Base-by-base conservation (phyloP, 2,329 filamentous ascomycete genomes). In the Fusarium bactridioides region DNA sequence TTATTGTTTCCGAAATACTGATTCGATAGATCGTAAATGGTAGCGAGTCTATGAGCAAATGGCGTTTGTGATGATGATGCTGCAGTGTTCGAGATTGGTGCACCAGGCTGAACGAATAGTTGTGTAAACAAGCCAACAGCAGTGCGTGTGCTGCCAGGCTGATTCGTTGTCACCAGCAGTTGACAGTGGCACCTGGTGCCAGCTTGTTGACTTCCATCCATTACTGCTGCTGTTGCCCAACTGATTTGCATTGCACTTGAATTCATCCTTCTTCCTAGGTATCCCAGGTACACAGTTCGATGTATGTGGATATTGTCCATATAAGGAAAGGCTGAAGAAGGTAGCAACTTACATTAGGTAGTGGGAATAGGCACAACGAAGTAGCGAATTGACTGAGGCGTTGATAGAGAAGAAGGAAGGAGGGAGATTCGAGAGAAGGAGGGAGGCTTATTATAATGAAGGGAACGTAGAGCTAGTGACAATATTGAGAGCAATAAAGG, bases 401-500 rank as follows among this genome's bases (percentile, higher is more conserved):
- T 73, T 73, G 70, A 71, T 73, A 38, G 62, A 74, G 70, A 73
- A 50, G 45, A 68, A 71, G 50, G 47, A 35, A 64, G 29, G 59
- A 56, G 47, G 27, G 47, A 61, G 50, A 63, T n/a, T 58, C 40
- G 25, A 37, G 62, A 58, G 65, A 57, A 60, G 58, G 73, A 71
- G 59, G 47, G 64, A 70, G 70, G 68, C 70, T 72, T 76, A 71
- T 74, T 73, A 73, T 73, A 73, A 73, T 71, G 43, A 73, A 73
- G 62, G 70, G 67, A 67, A 59, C 54, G 38, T 58, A 55, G 44
- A 69, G 58, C 66, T 57, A 59, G 70, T 61, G 47, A 67, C 64
- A 67, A 67, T 67, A 61, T 61, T 43, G 50, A 53, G 43, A 68
- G 62, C 66, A 58, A 60, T 73, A 67, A 69, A 73, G 70, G 70